These are phyloP conservation scores for Adansonia rubrostipa DNA, from an alignment of 441 rosid genomes.

Conservation along the genomic window DNA sequence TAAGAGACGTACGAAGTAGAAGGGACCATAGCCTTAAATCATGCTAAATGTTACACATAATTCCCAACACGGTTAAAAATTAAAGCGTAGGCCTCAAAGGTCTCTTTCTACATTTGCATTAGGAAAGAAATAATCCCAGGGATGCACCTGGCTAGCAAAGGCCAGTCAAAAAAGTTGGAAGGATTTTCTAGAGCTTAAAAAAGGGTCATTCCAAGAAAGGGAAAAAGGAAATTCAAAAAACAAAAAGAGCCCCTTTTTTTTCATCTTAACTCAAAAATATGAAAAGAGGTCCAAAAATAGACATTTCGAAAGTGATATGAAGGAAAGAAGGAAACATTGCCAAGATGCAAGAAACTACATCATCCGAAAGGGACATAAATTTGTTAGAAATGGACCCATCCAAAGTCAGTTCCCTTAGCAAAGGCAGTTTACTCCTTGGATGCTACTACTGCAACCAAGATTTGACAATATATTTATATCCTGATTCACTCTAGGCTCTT, in stretches of 20 bases:
- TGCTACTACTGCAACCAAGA: constrained; percentile 36
- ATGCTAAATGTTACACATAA: constrained; percentile 26
- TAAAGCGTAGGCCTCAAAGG: constrained; percentile 27
- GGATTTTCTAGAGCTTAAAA: constrained; percentile 34
- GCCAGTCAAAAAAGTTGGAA: constrained; percentile 47
- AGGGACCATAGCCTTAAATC: constrained; percentile 34
- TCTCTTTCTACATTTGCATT: constrained; percentile 33
- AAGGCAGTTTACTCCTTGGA: constrained; percentile 40
- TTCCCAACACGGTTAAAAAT: constrained; percentile 15
- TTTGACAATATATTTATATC: constrained; percentile 24
- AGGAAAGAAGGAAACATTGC: constrained; percentile 25
- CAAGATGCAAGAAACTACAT: constrained; percentile 24
- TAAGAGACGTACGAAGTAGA: constrained; percentile 21
- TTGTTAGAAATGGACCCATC: constrained; percentile 69
- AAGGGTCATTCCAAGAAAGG: constrained; percentile 59
- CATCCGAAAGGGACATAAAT: constrained; percentile 57
- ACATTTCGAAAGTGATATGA: constrained; percentile 42
- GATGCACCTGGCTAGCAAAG: constrained; percentile 28
- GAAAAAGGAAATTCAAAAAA: constrained; percentile 36
- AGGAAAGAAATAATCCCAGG: constrained; percentile 31
- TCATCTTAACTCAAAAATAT: constrained; percentile 20
- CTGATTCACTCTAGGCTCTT: constrained; percentile 25
- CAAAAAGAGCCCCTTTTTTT: constrained; percentile 48
- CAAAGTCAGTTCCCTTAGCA: constrained; percentile 40
- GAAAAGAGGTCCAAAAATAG: constrained; percentile 49